Evolutionary conservation across 148 eudicot genomes (phyloP), one percentile per base, ranked within the genome.

Genomic region (Beta vulgaris): DNA sequence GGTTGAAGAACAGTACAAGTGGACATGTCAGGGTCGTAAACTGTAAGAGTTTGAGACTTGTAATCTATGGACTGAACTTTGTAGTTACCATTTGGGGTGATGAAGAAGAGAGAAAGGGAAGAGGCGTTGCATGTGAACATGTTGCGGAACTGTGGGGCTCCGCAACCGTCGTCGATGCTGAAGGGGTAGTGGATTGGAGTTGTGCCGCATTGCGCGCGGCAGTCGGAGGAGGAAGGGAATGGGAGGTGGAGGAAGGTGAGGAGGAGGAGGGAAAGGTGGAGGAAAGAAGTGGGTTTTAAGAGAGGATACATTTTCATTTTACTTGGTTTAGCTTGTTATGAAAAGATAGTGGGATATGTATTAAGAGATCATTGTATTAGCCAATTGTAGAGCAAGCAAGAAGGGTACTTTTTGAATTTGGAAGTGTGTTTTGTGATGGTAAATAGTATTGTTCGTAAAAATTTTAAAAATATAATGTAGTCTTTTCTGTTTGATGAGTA

Each of bases 11-110:
- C 92, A 60, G 91, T 86, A 76, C 98, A 94, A 0, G 98, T 94
- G 51, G 98, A 91, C 98, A 94, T 94, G 79, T 95, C 83, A 0
- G 98, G 97, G 80, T 94, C 97, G 77, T 80, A 94, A 3, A 94
- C 81, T 1, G 84, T 80, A 8, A 91, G 46, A 14, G 85, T 87
- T 43, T 84, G 78, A n/a, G 87, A 61, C 39, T 80, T 67, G 81
- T 94, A 94, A 73, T 94, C 93, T 37, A 91, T 90, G 43, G 87
- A 79, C 70, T 94, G 88, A 58, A 94, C 89, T 60, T 91, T 94
- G 97, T 90, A 91, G 86, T 79, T 85, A 2, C 97, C 98, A 40
- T 91, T 90, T 28, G 97, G 93, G 7, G 98, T 94, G 28, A 77
- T 74, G 83, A 91, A 94, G 82, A 85, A 90, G 60, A 94, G 82